Evolutionary conservation across 2,329 filamentous ascomycete genomes (phyloP), one percentile per base, ranked within the genome.

Genomic region (Chaetomium strumarium): DNA sequence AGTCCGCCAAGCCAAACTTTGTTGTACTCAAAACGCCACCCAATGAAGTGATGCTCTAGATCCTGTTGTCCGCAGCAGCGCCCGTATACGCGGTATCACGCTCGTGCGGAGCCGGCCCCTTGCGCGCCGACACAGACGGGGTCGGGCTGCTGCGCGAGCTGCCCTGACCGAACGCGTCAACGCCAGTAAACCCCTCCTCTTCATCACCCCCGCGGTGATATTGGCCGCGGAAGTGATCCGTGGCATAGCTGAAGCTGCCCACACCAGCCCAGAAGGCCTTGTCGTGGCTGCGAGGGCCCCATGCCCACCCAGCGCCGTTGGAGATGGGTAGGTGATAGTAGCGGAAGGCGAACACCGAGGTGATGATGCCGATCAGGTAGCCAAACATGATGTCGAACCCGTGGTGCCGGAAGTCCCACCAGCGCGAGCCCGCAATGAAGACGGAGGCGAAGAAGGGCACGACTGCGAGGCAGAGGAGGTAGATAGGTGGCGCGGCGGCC

Each of bases 341-440:
- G 20, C 87, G 78, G 73, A 96, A 96, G 3, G 84, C 80, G 60
- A 92, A 83, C 66, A 84, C 84, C 17, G 88, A 80, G 36, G 80
- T 80, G 41, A 83, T 70, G 13, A 85, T 77, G 9, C 92, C 92
- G 56, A 96, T 86, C 12, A 87, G 59, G 51, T 85, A 86, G n/a
- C 92, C 92, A 57, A 87, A 89, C 2, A 96, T 71, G 59, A 96
- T 88, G 59, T 97, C 92, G 66, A 96, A 92, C n/a, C 85, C 90
- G 66, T 92, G 88, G 68, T 97, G 92, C 37, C 88, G 83, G 72
- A 85, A 95, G 68, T 96, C 85, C 55, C 85, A 90, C 79, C 86
- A 97, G 11, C 92, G 86, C 1, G 89, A 92, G 29, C 84, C 81
- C n/a, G 85, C 78, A 57, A 96, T 86, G 71, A 90, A 96, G 57